Percentiles rank a stretch among this genome's conserved stretches.
Conservation (phyloP, 129 eudicot species). For the Flaveria trinervia region DNA sequence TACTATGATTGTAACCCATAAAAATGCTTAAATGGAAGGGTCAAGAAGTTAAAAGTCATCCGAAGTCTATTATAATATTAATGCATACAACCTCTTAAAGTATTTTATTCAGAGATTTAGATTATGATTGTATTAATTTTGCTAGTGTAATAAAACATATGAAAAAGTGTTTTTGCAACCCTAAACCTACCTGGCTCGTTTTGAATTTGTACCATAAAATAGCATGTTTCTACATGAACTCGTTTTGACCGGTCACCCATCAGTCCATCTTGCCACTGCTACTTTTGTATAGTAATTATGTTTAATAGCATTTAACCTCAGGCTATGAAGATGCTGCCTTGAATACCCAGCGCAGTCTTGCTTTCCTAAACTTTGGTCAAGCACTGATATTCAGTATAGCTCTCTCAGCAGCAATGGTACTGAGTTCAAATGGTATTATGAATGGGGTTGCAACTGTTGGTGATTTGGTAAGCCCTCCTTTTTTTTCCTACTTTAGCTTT, state of each 20-base stretch:
- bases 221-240: neutral
- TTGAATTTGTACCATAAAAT: neutral
- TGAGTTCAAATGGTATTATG: slow-evolving; percentile 82
- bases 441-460: slow-evolving; percentile 84
- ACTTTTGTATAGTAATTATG: neutral
- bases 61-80: neutral
- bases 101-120: neutral
- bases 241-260: slow-evolving; percentile 15
- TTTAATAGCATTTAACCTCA: slow-evolving; percentile 30
- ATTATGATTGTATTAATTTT: neutral
- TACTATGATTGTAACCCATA: neutral
- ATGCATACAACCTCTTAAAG: neutral
- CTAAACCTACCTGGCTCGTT: neutral
- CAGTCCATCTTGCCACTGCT: neutral
- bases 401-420: slow-evolving; percentile 86
- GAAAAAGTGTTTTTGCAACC: neutral
- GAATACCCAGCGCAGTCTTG: slow-evolving; percentile 91
- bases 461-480: slow-evolving; percentile 66
- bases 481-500: slow-evolving; percentile 11
- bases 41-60: neutral
- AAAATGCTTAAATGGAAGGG: neutral
- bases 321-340: slow-evolving; percentile 96
- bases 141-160: neutral
- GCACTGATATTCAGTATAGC: slow-evolving; percentile 79
- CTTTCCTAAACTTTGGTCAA: slow-evolving; percentile 89